These are phyloP conservation scores for Fraxinus albicans DNA, from an alignment of 305 asterid species.

Conservation along the genomic window DNA sequence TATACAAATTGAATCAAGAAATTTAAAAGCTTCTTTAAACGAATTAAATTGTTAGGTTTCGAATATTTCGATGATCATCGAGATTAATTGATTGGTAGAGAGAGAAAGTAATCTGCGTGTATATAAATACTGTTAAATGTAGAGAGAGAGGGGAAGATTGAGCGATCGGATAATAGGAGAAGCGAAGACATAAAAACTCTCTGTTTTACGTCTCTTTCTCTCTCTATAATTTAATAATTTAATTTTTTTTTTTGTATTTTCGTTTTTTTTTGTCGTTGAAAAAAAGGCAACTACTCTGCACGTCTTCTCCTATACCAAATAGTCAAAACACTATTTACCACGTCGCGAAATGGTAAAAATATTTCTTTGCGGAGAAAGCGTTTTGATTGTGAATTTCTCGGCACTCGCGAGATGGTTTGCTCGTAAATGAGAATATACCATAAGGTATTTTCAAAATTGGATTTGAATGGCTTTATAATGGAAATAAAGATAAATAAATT, in stretches of 20 bases:
- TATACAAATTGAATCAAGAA: conserved; percentile 42
- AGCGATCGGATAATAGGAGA: not conserved
- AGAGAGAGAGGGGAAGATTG: conserved; percentile 5
- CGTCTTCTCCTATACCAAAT: not conserved
- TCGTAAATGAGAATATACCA: not conserved
- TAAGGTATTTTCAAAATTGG: not conserved
- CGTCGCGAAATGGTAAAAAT: not conserved
- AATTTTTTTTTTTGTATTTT: not conserved
- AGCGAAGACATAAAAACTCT: not conserved
- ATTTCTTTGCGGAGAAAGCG: not conserved
- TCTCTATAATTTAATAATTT: not conserved
- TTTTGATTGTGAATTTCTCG: not conserved
- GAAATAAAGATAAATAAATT: not conserved
- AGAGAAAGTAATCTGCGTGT: not conserved
- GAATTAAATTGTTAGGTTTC: conserved; percentile 38
- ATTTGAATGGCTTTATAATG: not conserved
- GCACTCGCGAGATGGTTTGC: not conserved
- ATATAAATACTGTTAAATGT: not conserved
- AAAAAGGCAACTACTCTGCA: not conserved
- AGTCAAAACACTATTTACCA: not conserved
- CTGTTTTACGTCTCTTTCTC: not conserved
- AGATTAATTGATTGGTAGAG: not conserved
- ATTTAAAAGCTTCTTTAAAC: conserved; percentile 24
- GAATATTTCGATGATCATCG: conserved; percentile 22
- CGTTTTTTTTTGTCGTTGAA: not conserved